phyloP scores from a whole-genome alignment of 2,329 filamentous ascomycete genomes.

The Sarocladiaceae sp. region DNA sequence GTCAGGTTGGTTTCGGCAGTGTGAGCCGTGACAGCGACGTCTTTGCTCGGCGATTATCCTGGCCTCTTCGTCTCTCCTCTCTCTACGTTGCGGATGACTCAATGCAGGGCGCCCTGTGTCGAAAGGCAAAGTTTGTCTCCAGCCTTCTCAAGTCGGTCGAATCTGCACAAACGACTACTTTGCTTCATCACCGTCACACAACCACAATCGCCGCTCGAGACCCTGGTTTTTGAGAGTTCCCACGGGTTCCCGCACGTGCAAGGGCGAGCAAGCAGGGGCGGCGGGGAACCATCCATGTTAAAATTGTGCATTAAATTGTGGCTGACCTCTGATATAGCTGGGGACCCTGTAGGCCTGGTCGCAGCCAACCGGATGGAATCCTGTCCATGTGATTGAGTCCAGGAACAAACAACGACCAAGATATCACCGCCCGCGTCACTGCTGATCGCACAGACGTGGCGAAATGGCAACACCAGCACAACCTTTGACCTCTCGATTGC shows the following conservation, averaged over 20 bases:
- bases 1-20: not conserved
- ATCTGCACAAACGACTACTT: no score
- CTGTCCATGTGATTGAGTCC: no score
- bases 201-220: no score
- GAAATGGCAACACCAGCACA: no score
- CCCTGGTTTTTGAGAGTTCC: not conserved
- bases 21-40: not conserved
- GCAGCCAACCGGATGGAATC: not conserved
- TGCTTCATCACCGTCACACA: no score
- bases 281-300: not conserved
- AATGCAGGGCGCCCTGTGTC: not conserved
- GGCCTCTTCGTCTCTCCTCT: not conserved
- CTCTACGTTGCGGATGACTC: not conserved
- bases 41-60: not conserved
- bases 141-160: not conserved
- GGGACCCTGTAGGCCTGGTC: not conserved
- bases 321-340: slow-evolving; percentile 1
- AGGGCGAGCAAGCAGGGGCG: not conserved
- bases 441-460: not conserved
- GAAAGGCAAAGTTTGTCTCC: not conserved
- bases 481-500: no score
- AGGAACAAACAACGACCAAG: not conserved
- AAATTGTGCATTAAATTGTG: not conserved
- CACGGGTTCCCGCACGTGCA: not conserved
- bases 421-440: not conserved